A percentile compares a stretch with the other conserved stretches of the same genome.
Conservation (phyloP, 495 filamentous ascomycete species). For the Entonaema liquescens region DNA sequence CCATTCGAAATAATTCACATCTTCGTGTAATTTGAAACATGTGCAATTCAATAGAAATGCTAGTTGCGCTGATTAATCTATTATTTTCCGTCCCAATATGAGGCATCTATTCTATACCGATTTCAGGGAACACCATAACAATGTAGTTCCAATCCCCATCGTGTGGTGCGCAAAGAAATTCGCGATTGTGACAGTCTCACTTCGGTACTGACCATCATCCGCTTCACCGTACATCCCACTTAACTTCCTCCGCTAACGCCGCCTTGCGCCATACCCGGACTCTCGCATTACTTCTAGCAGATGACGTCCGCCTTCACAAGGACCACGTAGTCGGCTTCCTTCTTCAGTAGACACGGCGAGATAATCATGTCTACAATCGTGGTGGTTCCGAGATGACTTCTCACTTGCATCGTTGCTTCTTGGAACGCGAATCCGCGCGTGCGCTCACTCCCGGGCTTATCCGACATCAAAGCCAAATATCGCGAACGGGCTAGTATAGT, state of each 20-base stretch:
- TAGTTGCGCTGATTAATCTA: not conserved
- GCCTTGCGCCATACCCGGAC: not conserved
- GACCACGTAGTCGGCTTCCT: constrained; percentile 36
- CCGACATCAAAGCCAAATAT: constrained; percentile 35
- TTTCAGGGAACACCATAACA: not conserved
- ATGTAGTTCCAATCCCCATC: not conserved
- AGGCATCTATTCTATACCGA: not conserved
- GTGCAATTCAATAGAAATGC: too few relatives aligned
- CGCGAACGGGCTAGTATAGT: constrained; percentile 24
- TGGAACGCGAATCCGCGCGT: constrained; percentile 35
- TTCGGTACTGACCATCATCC: not conserved
- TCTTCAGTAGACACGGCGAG: constrained; percentile 43
- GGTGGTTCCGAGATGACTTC: constrained; percentile 18
- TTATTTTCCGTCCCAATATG: not conserved
- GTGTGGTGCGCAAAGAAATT: not conserved
- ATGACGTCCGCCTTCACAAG: constrained; percentile 45
- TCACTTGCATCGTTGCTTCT: constrained; percentile 37
- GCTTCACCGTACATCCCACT: not conserved
- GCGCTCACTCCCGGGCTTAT: constrained; percentile 34
- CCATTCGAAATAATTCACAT: too few relatives aligned
- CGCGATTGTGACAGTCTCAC: not conserved
- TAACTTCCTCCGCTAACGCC: not conserved
- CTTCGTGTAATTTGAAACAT: too few relatives aligned
- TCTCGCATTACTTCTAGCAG: constrained; percentile 18
- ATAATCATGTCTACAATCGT: constrained; percentile 41